Percentiles rank a stretch among this genome's conserved stretches.
phyloP scores from a whole-genome alignment of 2,329 filamentous ascomycete species.

The Albophoma yamanashiensis region DNA sequence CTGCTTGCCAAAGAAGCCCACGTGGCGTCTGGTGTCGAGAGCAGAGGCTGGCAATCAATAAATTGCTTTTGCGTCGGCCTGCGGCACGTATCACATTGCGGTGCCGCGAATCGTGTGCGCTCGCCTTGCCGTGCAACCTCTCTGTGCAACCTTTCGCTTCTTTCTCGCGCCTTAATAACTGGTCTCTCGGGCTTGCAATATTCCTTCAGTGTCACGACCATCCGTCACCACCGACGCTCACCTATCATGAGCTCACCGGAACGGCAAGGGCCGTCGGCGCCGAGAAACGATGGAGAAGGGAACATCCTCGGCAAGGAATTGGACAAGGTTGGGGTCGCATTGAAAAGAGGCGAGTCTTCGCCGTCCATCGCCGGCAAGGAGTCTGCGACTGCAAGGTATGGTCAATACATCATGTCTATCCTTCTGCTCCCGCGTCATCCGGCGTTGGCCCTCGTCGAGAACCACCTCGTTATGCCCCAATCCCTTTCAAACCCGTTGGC shows the following conservation, averaged over 20 bases:
- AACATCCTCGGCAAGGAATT: slow-evolving; percentile 37
- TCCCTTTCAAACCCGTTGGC: neutral
- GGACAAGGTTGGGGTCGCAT: slow-evolving; percentile 37
- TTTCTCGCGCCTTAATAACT: neutral
- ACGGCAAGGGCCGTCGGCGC: slow-evolving; percentile 23
- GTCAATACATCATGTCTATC: neutral
- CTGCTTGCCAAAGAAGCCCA: neutral
- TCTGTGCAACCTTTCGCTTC: neutral
- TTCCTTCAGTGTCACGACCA: neutral
- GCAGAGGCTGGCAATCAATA: neutral
- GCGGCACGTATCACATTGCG: neutral
- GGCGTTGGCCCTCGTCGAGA: neutral
- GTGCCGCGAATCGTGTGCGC: neutral
- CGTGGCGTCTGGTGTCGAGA: neutral
- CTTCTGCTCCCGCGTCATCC: neutral
- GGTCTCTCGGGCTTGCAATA: neutral
- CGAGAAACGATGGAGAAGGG: slow-evolving; percentile 28
- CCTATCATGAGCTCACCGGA: slow-evolving; percentile 31
- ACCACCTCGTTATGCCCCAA: neutral
- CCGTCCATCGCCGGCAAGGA: slow-evolving; percentile 7
- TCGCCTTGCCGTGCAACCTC: neutral
- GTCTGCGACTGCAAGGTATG: neutral
- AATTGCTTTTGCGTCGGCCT: neutral
- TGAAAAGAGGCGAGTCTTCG: slow-evolving; percentile 30
- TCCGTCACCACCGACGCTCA: neutral